phyloP scores from a whole-genome alignment of 1,284 basidiomycete genomes.

The Agroathelia rolfsii region DNA sequence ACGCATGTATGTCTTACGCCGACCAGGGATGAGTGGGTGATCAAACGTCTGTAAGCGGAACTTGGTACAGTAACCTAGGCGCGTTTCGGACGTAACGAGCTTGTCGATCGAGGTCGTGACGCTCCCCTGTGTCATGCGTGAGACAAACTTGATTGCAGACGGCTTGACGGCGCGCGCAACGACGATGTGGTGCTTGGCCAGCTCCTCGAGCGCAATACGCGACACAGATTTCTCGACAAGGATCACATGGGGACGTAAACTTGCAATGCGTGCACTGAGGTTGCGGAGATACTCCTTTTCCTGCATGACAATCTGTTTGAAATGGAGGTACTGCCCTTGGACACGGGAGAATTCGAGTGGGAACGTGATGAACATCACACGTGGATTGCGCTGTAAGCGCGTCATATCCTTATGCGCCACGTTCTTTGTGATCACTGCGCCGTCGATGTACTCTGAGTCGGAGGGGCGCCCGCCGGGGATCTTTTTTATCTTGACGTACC shows the following conservation, averaged over 20 bases:
- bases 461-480: conserved; percentile 87
- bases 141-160: conserved; percentile 79
- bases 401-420: conserved; percentile 91
- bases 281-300: conserved; percentile 93
- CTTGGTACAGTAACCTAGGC: conserved; percentile 81
- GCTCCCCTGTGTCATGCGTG: conserved; percentile 91
- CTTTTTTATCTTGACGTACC: conserved; percentile 98
- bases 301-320: conserved; percentile 87
- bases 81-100: conserved; percentile 83
- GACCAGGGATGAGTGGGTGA: conserved; percentile 83
- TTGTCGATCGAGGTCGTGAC: conserved; percentile 94
- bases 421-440: conserved; percentile 96
- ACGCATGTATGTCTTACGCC: conserved; percentile 92
- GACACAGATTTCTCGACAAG: conserved; percentile 91
- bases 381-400: conserved; percentile 63
- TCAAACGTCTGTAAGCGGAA: conserved; percentile 93
- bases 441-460: conserved; percentile 96
- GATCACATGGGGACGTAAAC: conserved; percentile 86
- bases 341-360: conserved; percentile 92
- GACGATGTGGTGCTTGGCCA: conserved; percentile 80
- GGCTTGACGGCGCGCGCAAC: conserved; percentile 89
- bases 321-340: conserved; percentile 90
- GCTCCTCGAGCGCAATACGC: conserved; percentile 82
- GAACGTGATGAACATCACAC: conserved; percentile 94
- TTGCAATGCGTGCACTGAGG: conserved; percentile 82